phyloP scores from a whole-genome alignment of 2,329 filamentous ascomycete species.

The Fusarium avenaceum region DNA sequence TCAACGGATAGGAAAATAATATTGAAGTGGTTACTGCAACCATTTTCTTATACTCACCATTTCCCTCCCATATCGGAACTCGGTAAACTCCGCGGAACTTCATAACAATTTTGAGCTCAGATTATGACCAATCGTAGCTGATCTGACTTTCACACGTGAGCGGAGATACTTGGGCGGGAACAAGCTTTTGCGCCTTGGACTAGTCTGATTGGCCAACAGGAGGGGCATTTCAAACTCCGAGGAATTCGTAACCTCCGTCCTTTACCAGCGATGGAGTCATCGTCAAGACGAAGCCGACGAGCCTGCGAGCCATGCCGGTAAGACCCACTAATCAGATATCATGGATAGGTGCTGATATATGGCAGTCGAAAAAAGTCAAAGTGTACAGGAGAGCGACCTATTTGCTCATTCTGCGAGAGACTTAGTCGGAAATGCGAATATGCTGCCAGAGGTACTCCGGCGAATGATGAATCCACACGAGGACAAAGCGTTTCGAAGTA shows the following conservation, averaged over 20 bases:
- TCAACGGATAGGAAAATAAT: no score
- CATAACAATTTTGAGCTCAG: not conserved
- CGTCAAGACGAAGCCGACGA: not conserved
- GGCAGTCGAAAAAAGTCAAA: constrained; percentile 17
- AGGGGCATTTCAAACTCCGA: not conserved
- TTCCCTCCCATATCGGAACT: not conserved
- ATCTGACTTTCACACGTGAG: not conserved
- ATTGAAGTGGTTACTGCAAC: no score
- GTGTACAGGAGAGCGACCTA: constrained; percentile 15
- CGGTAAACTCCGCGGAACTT: not conserved
- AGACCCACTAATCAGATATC: fast-evolving
- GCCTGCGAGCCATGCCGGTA: constrained; percentile 25
- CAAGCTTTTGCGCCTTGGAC: not conserved
- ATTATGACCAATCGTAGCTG: not conserved
- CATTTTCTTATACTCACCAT: no score
- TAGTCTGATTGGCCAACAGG: not conserved
- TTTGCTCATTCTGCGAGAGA: constrained; percentile 21
- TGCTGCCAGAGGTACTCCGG: not conserved
- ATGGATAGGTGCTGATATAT: no score
- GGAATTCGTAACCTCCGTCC: not conserved
- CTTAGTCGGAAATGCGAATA: constrained; percentile 8
- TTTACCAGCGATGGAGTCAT: not conserved
- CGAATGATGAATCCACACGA: fast-evolving
- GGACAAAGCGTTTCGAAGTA: not conserved
- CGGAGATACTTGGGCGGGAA: not conserved